Conservation (phyloP, 805 yeast genomes). For the Saccharomyces kudriavzevii region DNA sequence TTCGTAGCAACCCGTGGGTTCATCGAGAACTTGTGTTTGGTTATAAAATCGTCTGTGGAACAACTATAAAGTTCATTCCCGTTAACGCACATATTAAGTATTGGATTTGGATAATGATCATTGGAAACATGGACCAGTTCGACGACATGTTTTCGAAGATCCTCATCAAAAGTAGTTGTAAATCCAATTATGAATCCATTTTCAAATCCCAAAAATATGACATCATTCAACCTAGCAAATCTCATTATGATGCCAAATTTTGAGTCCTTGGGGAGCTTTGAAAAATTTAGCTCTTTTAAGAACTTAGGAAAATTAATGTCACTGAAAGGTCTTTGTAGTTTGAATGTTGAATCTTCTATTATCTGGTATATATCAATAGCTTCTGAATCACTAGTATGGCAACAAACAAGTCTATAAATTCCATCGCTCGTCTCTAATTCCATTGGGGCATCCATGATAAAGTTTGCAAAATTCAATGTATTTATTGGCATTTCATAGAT, state of each 20-base stretch:
- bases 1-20: neutral
- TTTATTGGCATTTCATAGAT: conserved; percentile 26
- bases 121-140: conserved; percentile 19
- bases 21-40: conserved; percentile 6
- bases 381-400: conserved; percentile 27
- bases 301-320: conserved; percentile 13
- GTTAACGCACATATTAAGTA: conserved; percentile 13
- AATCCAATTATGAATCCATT: conserved; percentile 27
- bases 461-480: conserved; percentile 29
- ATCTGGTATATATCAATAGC: conserved; percentile 22
- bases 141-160: neutral
- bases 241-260: conserved; percentile 28
- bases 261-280: conserved; percentile 10
- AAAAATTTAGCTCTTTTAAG: conserved; percentile 2
- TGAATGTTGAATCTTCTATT: conserved; percentile 3
- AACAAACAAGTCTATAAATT: conserved; percentile 18
- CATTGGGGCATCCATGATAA: conserved; percentile 5
- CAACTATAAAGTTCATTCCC: conserved; percentile 12
- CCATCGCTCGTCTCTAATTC: neutral
- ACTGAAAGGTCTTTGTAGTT: conserved; percentile 17
- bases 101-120: conserved; percentile 26
- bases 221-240: conserved; percentile 8
- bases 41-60: conserved; percentile 16
- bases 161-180: neutral
- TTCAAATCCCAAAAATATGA: conserved; percentile 23